Evolutionary conservation across 352 stramenopile species (phyloP).

Genomic region (Phytophthora pini): DNA sequence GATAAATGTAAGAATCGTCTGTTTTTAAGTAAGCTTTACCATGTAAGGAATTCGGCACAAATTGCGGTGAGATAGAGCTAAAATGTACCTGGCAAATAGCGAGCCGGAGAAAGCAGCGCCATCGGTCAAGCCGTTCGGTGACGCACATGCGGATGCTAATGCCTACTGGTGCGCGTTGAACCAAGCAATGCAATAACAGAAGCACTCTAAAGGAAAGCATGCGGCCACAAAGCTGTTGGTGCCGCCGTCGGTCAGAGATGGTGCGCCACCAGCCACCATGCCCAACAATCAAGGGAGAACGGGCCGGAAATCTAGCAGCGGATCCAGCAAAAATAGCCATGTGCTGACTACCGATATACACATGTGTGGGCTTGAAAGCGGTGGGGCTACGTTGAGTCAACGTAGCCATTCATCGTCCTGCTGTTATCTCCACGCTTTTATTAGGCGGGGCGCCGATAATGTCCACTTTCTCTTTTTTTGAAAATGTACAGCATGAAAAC

Average conservation of each 20-base stretch:
- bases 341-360: constrained; percentile 11
- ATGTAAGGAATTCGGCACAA: too few relatives aligned
- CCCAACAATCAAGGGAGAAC: constrained; percentile 25
- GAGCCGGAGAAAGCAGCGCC: too few relatives aligned
- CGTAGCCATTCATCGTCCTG: too few relatives aligned
- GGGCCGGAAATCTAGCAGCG: constrained; percentile 15
- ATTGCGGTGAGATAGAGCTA: too few relatives aligned
- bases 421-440: not conserved
- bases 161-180: not conserved
- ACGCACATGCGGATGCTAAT: not conserved
- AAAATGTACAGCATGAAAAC: too few relatives aligned
- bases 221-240: not conserved
- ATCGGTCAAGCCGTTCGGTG: too few relatives aligned
- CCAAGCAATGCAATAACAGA: constrained; percentile 2
- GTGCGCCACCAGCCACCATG: constrained; percentile 10
- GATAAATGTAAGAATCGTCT: too few relatives aligned
- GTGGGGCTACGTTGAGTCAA: too few relatives aligned
- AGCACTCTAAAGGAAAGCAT: constrained; percentile 4
- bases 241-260: constrained; percentile 4
- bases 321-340: constrained; percentile 5
- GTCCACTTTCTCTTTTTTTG: too few relatives aligned
- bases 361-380: constrained; percentile 1
- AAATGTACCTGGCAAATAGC: too few relatives aligned
- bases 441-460: too few relatives aligned
- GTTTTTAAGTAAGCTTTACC: too few relatives aligned